Conservation (phyloP, 495 filamentous ascomycete species). For the Pseudotulostoma volvatum region DNA sequence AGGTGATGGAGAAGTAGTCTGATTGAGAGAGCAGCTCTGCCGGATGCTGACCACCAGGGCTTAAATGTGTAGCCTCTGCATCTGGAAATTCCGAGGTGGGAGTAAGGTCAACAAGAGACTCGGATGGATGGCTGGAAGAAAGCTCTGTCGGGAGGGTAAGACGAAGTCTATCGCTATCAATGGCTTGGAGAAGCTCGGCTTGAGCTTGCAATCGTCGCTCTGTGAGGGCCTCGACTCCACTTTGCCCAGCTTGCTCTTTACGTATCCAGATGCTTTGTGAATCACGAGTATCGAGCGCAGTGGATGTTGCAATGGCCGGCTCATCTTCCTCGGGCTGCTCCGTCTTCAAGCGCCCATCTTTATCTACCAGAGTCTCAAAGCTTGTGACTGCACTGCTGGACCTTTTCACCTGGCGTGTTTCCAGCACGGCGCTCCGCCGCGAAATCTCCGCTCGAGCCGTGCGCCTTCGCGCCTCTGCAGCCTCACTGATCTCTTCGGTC, state of each 20-base stretch:
- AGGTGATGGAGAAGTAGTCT: constrained; percentile 6
- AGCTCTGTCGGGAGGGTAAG: constrained; percentile 21
- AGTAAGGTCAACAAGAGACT: constrained; percentile 28
- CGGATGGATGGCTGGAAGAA: constrained; percentile 21
- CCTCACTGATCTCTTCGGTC: constrained; percentile 39
- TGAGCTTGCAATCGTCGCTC: constrained; percentile 4
- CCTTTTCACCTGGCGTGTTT: constrained; percentile 6
- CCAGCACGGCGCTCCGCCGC: constrained; percentile 11
- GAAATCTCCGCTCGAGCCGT: constrained; percentile 57
- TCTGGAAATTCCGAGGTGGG: constrained; percentile 29
- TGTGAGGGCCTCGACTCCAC: constrained; percentile 1
- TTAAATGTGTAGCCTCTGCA: constrained; percentile 1
- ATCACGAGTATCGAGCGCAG: constrained; percentile 20
- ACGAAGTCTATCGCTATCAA: constrained; percentile 10
- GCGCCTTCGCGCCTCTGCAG: constrained; percentile 53
- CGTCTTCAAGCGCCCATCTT: constrained; percentile 29
- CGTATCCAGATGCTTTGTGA: neutral
- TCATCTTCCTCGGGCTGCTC: constrained; percentile 3
- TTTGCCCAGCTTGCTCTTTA: neutral
- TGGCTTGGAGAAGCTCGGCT: constrained; percentile 2
- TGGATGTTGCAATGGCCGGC: constrained; percentile 21
- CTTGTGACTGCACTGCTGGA: constrained; percentile 14
- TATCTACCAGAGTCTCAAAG: constrained; percentile 40
- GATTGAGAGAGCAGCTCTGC: constrained; percentile 2
- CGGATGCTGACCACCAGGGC: constrained; percentile 4